phyloP scores from a whole-genome alignment of 2,329 filamentous ascomycete species.

The Beauveria brongniartii region DNA sequence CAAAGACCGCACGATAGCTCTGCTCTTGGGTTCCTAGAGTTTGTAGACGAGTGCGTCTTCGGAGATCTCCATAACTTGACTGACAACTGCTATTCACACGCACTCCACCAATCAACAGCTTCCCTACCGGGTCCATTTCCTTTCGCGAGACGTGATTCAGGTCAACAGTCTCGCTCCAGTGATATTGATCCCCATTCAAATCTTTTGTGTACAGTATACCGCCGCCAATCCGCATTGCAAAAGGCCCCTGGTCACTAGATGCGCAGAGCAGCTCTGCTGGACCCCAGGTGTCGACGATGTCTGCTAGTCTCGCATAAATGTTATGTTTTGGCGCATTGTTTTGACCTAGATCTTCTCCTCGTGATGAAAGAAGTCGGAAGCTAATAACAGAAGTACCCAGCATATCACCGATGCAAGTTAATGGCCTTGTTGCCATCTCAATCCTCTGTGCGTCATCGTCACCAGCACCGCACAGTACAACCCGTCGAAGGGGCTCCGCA shows the following conservation, averaged over 20 bases:
- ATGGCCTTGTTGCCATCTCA: background rate
- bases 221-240: background rate
- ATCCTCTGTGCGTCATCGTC: background rate
- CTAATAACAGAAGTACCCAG: background rate
- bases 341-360: too few relatives aligned
- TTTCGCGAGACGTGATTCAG: background rate
- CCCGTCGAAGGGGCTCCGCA: background rate
- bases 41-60: background rate
- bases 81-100: background rate
- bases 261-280: background rate
- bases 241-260: background rate
- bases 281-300: background rate
- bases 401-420: background rate
- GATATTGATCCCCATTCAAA: background rate
- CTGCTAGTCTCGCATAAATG: background rate
- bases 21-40: background rate
- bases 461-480: background rate
- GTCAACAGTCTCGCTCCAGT: background rate
- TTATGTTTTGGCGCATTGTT: background rate
- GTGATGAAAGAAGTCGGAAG: background rate
- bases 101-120: background rate
- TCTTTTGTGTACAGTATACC: background rate
- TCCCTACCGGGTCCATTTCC: background rate
- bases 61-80: background rate
- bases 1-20: background rate